Evolutionary conservation across 2,329 filamentous ascomycete genomes (phyloP).

Genomic region (Ophiostoma ulmi): DNA sequence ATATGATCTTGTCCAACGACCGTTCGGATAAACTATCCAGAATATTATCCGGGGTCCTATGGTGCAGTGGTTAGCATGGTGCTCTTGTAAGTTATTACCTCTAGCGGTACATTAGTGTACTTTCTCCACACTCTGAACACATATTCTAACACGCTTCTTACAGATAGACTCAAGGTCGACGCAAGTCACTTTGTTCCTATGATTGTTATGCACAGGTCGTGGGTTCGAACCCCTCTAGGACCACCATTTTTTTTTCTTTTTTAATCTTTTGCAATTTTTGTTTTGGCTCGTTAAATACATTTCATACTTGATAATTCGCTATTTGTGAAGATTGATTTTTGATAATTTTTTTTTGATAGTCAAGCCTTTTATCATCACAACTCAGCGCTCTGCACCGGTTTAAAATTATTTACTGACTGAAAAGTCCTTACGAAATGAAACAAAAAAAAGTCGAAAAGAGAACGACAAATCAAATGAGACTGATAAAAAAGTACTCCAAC

Average conservation of each 20-base stretch:
- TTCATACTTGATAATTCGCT: too few relatives aligned
- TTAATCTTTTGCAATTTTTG: neutral
- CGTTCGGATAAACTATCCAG: conserved; percentile 26
- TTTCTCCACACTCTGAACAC: neutral
- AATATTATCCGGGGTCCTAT: conserved; percentile 29
- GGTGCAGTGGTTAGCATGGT: conserved; percentile 32
- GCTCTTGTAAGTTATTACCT: conserved; percentile 28
- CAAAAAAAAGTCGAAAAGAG: too few relatives aligned
- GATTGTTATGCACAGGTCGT: conserved; percentile 31
- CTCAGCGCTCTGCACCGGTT: too few relatives aligned
- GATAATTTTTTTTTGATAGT: too few relatives aligned
- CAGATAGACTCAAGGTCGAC: conserved; percentile 28
- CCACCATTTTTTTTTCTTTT: conserved; percentile 24
- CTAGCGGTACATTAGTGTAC: neutral
- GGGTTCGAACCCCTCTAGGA: conserved; percentile 31
- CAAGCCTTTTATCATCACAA: too few relatives aligned
- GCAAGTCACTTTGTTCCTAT: conserved; percentile 27
- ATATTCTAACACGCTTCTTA: conserved; percentile 23
- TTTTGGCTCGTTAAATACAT: too few relatives aligned
- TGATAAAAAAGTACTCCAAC: too few relatives aligned
- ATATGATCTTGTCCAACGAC: neutral
- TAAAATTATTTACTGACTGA: too few relatives aligned
- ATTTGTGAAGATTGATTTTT: too few relatives aligned
- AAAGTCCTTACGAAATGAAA: too few relatives aligned
- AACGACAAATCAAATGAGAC: too few relatives aligned